phyloP scores from a whole-genome alignment of 306 rosid genomes.

The Citrullus colocynthis region DNA sequence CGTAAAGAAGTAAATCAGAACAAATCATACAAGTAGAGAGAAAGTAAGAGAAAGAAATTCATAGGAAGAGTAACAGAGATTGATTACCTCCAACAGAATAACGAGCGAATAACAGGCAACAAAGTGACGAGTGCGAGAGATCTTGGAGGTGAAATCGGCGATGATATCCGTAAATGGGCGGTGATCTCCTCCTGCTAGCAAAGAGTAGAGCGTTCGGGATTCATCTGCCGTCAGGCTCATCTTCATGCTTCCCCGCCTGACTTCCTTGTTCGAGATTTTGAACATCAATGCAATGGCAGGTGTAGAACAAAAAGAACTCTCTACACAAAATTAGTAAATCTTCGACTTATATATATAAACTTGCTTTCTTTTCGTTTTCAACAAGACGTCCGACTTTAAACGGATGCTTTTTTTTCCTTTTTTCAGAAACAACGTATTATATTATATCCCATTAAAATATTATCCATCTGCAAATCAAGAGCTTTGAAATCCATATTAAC shows the following conservation, averaged over 20 bases:
- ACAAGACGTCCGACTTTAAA: too few species aligned
- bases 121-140: conserved; percentile 44
- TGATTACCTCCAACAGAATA: conserved; percentile 47
- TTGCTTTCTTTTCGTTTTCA: neutral
- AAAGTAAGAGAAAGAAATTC: neutral
- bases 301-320: neutral
- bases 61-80: neutral
- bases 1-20: neutral
- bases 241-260: conserved; percentile 15
- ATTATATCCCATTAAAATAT: too few species aligned
- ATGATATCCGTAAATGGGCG: conserved; percentile 54
- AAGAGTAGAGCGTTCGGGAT: conserved; percentile 31
- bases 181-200: conserved; percentile 40
- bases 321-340: neutral
- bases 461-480: too few species aligned
- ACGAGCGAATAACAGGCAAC: conserved; percentile 54
- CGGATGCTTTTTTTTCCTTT: too few species aligned
- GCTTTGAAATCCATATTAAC: too few species aligned
- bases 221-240: conserved; percentile 45
- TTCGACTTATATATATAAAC: neutral
- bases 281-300: neutral
- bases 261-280: neutral
- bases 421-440: too few species aligned
- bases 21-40: neutral
- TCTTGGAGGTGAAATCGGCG: conserved; percentile 43